Conservation (phyloP, 768 basidiomycete species). For the Naganishia randhawae region DNA sequence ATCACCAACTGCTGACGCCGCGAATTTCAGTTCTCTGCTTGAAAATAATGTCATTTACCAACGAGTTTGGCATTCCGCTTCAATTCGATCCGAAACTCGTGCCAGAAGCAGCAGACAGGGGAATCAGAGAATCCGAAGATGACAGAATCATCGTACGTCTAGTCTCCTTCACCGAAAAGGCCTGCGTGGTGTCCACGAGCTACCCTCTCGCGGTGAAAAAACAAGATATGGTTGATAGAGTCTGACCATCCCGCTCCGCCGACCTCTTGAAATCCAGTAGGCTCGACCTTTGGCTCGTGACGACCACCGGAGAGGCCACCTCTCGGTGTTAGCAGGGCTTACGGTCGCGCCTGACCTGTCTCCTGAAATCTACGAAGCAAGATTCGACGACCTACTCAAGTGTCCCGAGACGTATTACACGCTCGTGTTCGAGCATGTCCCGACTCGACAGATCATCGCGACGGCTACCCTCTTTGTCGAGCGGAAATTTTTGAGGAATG, state of each 20-base stretch:
- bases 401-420: constrained; percentile 66
- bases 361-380: constrained; percentile 64
- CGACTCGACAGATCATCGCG: constrained; percentile 73
- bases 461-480: constrained; percentile 83
- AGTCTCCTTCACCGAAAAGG: too few species aligned
- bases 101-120: background rate
- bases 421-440: constrained; percentile 74
- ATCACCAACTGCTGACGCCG: too few species aligned
- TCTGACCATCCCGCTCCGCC: too few species aligned
- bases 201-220: too few species aligned
- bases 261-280: constrained; percentile 25
- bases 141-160: constrained; percentile 11
- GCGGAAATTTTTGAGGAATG: constrained; percentile 82
- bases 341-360: constrained; percentile 68
- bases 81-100: constrained; percentile 31
- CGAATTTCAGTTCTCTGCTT: too few species aligned
- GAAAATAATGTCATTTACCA: background rate
- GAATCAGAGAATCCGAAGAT: background rate
- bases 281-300: constrained; percentile 76
- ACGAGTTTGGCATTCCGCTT: background rate
- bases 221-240: too few species aligned
- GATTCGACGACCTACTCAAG: constrained; percentile 49
- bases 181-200: too few species aligned
- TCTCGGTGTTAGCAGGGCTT: constrained; percentile 71
- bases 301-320: constrained; percentile 77